phyloP scores from a whole-genome alignment of 2,329 filamentous ascomycete genomes.

The Neurospora sp. region DNA sequence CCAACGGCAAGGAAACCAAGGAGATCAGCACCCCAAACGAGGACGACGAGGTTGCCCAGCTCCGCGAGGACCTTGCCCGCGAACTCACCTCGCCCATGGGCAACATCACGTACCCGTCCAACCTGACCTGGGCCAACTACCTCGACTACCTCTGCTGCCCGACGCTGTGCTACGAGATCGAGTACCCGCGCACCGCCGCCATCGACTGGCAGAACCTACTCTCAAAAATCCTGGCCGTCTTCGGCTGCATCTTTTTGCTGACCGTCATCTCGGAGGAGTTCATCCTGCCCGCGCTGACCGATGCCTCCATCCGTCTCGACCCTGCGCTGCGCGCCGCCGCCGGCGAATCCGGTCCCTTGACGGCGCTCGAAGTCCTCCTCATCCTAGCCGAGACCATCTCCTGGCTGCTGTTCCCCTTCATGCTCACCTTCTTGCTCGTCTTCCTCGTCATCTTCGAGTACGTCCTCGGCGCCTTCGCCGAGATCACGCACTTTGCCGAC shows the following conservation, averaged over 20 bases:
- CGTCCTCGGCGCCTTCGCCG: slow-evolving; percentile 84
- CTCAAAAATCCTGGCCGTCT: slow-evolving; percentile 79
- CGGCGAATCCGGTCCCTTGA: neutral
- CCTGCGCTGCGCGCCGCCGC: slow-evolving; percentile 23
- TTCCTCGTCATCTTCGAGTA: slow-evolving; percentile 99
- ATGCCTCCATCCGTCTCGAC: slow-evolving; percentile 51
- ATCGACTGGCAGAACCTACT: slow-evolving; percentile 74
- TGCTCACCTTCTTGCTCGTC: slow-evolving; percentile 88
- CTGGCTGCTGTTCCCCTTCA: slow-evolving; percentile 90
- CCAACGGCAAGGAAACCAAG: slow-evolving; percentile 15
- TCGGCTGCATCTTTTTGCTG: slow-evolving; percentile 92
- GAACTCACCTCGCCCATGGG: slow-evolving; percentile 89
- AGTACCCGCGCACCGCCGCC: slow-evolving; percentile 74
- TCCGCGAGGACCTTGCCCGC: slow-evolving; percentile 79
- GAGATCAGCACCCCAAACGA: slow-evolving; percentile 29
- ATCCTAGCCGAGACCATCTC: slow-evolving; percentile 85
- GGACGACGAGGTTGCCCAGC: slow-evolving; percentile 48
- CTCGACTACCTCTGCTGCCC: slow-evolving; percentile 83
- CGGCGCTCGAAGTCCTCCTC: slow-evolving; percentile 54
- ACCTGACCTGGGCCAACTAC: slow-evolving; percentile 76
- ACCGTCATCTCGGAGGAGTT: slow-evolving; percentile 90
- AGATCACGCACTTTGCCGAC: slow-evolving; percentile 88
- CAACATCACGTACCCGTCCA: slow-evolving; percentile 79
- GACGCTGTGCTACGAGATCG: slow-evolving; percentile 93
- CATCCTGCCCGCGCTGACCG: slow-evolving; percentile 78